Conservation (phyloP, 2,329 filamentous ascomycete species). For the Arthrobotrys sinensis region DNA sequence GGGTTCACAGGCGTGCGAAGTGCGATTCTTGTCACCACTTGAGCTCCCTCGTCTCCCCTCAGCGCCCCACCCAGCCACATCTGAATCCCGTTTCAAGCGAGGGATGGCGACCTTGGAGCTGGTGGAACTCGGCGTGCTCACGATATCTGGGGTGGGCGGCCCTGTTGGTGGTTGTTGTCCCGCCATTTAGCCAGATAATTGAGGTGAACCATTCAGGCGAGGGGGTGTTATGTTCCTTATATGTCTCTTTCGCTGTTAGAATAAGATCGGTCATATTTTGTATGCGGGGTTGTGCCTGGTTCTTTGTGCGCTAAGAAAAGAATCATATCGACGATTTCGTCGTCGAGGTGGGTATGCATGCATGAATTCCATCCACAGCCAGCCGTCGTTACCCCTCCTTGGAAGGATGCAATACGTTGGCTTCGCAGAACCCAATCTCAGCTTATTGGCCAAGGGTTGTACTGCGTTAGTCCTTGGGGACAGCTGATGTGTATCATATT, state of each 20-base stretch:
- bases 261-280: slow-evolving; percentile 17
- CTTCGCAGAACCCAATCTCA: slow-evolving; percentile 43
- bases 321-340: slow-evolving; percentile 40
- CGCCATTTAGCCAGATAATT: slow-evolving; percentile 41
- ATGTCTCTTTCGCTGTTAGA: slow-evolving; percentile 19
- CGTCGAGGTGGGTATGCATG: slow-evolving; percentile 43
- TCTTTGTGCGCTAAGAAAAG: slow-evolving; percentile 39
- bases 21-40: slow-evolving; percentile 63
- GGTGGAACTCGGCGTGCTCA: slow-evolving; percentile 46
- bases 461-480: slow-evolving; percentile 49
- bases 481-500: slow-evolving; percentile 34
- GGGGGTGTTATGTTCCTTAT: slow-evolving; percentile 16
- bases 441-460: slow-evolving; percentile 58
- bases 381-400: slow-evolving; percentile 58
- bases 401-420: slow-evolving; percentile 40
- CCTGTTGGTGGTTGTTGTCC: slow-evolving; percentile 58
- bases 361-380: slow-evolving; percentile 50
- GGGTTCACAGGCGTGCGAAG: slow-evolving; percentile 63
- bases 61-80: slow-evolving; percentile 61
- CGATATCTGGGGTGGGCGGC: slow-evolving; percentile 51
- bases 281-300: slow-evolving; percentile 25
- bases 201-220: slow-evolving; percentile 42
- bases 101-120: slow-evolving; percentile 63
- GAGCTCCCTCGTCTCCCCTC: slow-evolving; percentile 51
- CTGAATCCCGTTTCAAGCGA: slow-evolving; percentile 62